Percentiles rank a stretch among this genome's conserved stretches.
phyloP scores from a whole-genome alignment of 1,284 basidiomycete genomes.

The Rhodotorula mucilaginosa region DNA sequence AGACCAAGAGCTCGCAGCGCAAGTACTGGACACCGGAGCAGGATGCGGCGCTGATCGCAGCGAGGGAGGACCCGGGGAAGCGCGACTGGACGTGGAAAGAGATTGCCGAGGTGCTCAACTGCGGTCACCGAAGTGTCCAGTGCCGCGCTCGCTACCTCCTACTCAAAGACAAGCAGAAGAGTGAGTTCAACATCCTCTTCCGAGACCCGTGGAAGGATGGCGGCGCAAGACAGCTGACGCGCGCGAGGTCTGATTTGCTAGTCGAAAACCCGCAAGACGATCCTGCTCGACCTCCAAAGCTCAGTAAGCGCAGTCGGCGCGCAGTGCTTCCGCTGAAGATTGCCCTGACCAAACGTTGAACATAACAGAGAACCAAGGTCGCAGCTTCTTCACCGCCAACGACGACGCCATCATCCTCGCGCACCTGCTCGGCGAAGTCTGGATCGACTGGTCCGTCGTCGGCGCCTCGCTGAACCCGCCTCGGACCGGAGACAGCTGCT shows the following conservation, averaged over 20 bases:
- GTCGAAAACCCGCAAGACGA: neutral
- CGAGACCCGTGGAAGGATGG: no score
- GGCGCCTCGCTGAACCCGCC: conserved; percentile 8
- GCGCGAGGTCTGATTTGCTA: neutral
- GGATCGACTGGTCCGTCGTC: conserved; percentile 10
- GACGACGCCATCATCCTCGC: conserved; percentile 13
- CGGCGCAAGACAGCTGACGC: neutral
- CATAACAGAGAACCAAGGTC: neutral
- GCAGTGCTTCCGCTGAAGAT: no score
- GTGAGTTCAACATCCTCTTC: neutral
- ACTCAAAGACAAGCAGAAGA: conserved; percentile 11
- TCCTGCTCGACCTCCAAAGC: no score
- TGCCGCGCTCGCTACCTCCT: conserved; percentile 3
- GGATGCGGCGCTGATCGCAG: neutral
- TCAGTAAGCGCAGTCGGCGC: no score
- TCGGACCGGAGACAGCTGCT: conserved; percentile 10
- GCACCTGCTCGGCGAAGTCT: neutral
- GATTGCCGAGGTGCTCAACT: neutral
- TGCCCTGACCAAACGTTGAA: no score
- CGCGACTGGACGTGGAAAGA: neutral
- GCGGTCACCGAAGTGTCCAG: neutral
- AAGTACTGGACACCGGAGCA: conserved; percentile 8
- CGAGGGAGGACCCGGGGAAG: neutral
- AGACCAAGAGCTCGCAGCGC: neutral
- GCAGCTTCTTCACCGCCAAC: neutral